phyloP scores from a whole-genome alignment of 2,329 filamentous ascomycete species.

The Parascedosporium putredinis region DNA sequence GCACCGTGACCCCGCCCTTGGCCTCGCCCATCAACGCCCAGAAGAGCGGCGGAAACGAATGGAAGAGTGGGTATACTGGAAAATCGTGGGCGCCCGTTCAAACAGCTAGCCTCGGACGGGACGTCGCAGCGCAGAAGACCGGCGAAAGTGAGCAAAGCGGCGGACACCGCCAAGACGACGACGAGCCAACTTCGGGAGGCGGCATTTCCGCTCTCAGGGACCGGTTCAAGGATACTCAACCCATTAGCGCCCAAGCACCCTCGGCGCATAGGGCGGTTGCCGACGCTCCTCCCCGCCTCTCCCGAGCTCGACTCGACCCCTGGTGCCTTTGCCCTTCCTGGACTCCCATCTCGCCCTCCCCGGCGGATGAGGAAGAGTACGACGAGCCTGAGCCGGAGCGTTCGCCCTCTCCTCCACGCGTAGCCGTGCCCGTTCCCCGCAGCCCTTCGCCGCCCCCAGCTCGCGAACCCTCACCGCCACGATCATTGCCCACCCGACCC shows the following conservation, averaged over 20 bases:
- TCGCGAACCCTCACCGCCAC: constrained; percentile 8
- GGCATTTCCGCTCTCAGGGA: constrained; percentile 68
- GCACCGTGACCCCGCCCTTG: constrained; percentile 33
- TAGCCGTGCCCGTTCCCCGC: constrained; percentile 76
- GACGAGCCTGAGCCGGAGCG: constrained; percentile 48
- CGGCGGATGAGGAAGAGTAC: constrained; percentile 44
- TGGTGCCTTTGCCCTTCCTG: constrained; percentile 68
- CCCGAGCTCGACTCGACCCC: constrained; percentile 60
- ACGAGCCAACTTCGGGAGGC: constrained; percentile 36
- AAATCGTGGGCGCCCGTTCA: constrained; percentile 85
- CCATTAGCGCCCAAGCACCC: constrained; percentile 41
- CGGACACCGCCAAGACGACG: constrained; percentile 26
- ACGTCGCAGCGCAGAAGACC: constrained; percentile 51
- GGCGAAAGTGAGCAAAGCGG: constrained; percentile 30
- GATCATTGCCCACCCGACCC: constrained; percentile 6
- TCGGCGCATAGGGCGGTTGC: constrained; percentile 28
- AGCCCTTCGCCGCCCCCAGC: constrained; percentile 19
- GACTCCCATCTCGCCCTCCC: constrained; percentile 54
- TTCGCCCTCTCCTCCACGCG: constrained; percentile 65
- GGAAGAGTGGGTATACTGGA: constrained; percentile 85
- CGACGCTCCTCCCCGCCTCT: constrained; percentile 31
- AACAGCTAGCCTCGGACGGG: constrained; percentile 57
- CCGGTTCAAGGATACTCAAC: constrained; percentile 68
- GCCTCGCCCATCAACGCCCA: constrained; percentile 52
- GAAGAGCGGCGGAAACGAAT: constrained; percentile 60